Percentiles rank a stretch among this genome's conserved stretches.
Conservation (phyloP, 192 early-diverging fungal species). For the Coemansia sp. region DNA sequence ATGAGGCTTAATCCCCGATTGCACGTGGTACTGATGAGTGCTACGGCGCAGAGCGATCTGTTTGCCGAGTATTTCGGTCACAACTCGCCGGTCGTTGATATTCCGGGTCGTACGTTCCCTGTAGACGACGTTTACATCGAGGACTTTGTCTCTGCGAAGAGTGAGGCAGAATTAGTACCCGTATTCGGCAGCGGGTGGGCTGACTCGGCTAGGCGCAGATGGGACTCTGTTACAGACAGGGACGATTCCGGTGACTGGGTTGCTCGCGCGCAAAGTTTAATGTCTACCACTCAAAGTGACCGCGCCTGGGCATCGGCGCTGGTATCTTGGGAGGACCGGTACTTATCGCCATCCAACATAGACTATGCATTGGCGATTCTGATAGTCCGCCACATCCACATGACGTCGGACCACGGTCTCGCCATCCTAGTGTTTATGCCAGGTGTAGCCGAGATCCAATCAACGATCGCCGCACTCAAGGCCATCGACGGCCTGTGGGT, state of each 20-base stretch:
- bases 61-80: slow-evolving; percentile 80
- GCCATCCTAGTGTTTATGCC: slow-evolving; percentile 76
- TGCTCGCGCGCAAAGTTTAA: not conserved
- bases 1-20: slow-evolving; percentile 52
- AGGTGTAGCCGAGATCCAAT: slow-evolving; percentile 75
- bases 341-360: slow-evolving; percentile 15
- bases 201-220: slow-evolving; percentile 1
- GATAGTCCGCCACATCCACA: slow-evolving; percentile 65
- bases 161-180: not conserved
- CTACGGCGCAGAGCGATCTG: slow-evolving; percentile 80
- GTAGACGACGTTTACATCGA: slow-evolving; percentile 67
- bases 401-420: slow-evolving; percentile 43
- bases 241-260: slow-evolving; percentile 5
- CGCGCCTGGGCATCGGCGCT: slow-evolving; percentile 16
- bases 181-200: slow-evolving; percentile 18
- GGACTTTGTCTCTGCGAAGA: slow-evolving; percentile 20
- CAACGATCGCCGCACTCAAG: slow-evolving; percentile 65
- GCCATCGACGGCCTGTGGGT: slow-evolving; percentile 23
- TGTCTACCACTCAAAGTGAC: not conserved
- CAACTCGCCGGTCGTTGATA: slow-evolving; percentile 61
- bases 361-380: slow-evolving; percentile 66
- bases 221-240: not conserved
- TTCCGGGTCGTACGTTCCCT: slow-evolving; percentile 79
- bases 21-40: slow-evolving; percentile 88
- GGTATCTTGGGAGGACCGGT: slow-evolving; percentile 34